These are phyloP conservation scores for Pleodorina starrii DNA, from an alignment of 139 green algal genomes.

Conservation along the genomic window DNA sequence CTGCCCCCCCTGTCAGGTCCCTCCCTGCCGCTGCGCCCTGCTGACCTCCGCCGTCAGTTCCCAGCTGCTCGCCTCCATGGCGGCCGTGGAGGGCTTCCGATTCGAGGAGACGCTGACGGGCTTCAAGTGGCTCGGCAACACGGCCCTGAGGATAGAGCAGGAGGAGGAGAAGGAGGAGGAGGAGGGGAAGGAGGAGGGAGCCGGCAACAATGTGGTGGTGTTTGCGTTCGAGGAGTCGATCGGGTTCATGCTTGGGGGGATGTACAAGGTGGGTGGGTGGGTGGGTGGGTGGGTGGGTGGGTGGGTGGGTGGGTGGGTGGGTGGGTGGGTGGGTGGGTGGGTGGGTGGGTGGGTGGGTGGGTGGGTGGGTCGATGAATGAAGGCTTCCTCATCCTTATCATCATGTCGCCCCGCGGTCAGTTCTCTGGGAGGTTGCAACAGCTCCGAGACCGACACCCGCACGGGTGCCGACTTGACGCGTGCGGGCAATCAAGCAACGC, in stretches of 20 bases:
- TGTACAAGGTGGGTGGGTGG: constrained; percentile 40
- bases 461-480: no score
- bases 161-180: constrained; percentile 48
- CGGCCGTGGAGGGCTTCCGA: constrained; percentile 67
- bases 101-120: constrained; percentile 80
- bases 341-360: background rate
- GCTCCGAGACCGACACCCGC: no score
- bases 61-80: constrained; percentile 74
- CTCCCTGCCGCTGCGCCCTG: constrained; percentile 64
- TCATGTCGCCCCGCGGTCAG: no score
- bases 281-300: background rate
- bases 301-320: no score
- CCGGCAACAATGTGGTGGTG: no score
- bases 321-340: background rate
- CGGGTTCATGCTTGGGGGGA: constrained; percentile 76
- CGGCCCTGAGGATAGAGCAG: constrained; percentile 68
- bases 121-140: constrained; percentile 90
- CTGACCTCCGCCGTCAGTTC: constrained; percentile 78
- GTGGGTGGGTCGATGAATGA: background rate
- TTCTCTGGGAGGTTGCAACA: no score
- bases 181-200: background rate
- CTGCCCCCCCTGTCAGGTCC: constrained; percentile 28
- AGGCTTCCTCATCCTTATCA: no score
- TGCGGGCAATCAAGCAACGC: no score
- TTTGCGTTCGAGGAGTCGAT: constrained; percentile 91